These are phyloP conservation scores for Gnaphalium uliginosum DNA, from an alignment of 129 eudicot genomes.

Conservation along the genomic window DNA sequence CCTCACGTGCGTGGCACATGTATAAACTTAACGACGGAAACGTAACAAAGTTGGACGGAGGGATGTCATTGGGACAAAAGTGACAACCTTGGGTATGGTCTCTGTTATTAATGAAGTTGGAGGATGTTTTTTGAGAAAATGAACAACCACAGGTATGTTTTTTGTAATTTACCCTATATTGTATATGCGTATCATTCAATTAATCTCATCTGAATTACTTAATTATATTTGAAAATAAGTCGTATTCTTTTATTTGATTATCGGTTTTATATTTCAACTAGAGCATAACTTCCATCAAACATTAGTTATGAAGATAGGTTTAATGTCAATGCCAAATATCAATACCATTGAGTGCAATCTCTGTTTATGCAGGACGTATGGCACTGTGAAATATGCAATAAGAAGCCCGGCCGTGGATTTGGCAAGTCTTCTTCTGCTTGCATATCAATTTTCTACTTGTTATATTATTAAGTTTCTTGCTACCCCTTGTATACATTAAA, in stretches of 20 bases:
- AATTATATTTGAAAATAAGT: not conserved
- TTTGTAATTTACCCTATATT: no score
- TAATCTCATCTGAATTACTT: not conserved
- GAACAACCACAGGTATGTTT: no score
- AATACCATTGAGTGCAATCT: not conserved
- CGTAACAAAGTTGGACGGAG: no score
- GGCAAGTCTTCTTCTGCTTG: not conserved
- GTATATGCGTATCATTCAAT: not conserved
- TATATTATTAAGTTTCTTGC: no score
- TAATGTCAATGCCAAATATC: not conserved
- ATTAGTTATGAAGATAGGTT: conserved; percentile 7
- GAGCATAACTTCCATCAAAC: not conserved
- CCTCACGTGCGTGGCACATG: no score
- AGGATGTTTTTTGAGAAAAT: no score
- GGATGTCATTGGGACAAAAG: no score
- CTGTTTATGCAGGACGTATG: conserved; percentile 23
- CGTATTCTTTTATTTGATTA: not conserved
- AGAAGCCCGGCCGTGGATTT: conserved; percentile 35
- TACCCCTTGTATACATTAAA: no score
- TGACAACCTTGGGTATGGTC: no score
- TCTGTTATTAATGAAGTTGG: no score
- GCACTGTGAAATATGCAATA: conserved; percentile 33
- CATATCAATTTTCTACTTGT: no score
- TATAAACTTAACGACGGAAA: no score
- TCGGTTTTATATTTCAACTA: conserved; percentile 4